Base-by-base conservation (phyloP, 2,329 filamentous ascomycete genomes). In the Calonectria henricotiae region DNA sequence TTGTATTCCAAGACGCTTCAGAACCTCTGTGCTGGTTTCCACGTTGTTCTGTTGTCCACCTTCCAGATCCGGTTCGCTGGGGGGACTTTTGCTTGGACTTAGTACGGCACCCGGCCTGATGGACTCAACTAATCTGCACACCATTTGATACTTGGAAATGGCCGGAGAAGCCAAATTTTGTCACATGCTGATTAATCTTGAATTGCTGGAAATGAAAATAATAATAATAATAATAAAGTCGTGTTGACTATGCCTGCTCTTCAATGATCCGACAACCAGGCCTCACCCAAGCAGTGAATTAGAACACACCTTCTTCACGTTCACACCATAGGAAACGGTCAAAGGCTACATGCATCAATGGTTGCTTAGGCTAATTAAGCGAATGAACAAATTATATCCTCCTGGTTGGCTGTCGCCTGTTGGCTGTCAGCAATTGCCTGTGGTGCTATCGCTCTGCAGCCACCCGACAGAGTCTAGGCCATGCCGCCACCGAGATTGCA, bases 31-130 rank as follows among this genome's bases (percentile, higher is more conserved):
- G n/a, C n/a, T 15, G n/a, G 35, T 32, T 39, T 11, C 23, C 37
- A 20, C 62, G 12, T 46, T 15, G 44, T 49, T 46, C 66, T 60
- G 67, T 65, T 58, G 43, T 37, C 62, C 70, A 76, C 72, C 75
- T 77, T 76, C 75, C 74, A 27, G 32, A 77, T 72, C 35, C 37
- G 69, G 72, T 47, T 58, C 25, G 46, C 41, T 44, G 46, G 54
- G 72, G 72, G 72, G 54, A 77, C 75, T 77, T 77, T 77, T 77
- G 73, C 55, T 61, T 4, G 41, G 47, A 58, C 65, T 35, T 66
- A 39, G 58, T 15, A 66, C 54, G n/a, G 27, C 23, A 13, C 8
- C 43, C 41, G 58, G 65, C 47, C 49, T 41, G 68, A 66, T 46
- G 30, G 23, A 20, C 27, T 5, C 3, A 61, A 43, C 5, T 7